phyloP scores from a whole-genome alignment of 1,284 basidiomycete genomes.

The Blastosporella zonata region DNA sequence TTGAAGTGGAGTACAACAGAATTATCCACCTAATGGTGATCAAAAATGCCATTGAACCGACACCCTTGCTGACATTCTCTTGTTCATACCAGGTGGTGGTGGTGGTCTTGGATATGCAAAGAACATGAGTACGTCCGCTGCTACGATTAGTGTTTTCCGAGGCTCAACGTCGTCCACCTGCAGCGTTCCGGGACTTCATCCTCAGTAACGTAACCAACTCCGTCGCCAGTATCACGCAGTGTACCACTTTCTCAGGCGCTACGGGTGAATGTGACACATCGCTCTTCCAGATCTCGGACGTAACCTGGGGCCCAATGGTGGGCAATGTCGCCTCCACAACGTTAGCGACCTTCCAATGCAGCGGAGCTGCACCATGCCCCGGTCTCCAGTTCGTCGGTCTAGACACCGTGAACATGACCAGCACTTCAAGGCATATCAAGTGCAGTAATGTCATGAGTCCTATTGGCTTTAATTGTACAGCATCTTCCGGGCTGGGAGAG shows the following conservation, averaged over 20 bases:
- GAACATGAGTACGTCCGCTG: constrained; percentile 23
- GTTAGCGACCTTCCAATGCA: constrained; percentile 30
- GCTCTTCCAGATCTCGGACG: constrained; percentile 31
- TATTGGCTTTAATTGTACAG: constrained; percentile 28
- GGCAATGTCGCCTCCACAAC: constrained; percentile 24
- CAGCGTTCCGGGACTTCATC: constrained; percentile 30
- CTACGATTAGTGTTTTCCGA: background rate
- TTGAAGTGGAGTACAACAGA: constrained; percentile 25
- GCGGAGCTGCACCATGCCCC: constrained; percentile 29
- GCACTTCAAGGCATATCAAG: constrained; percentile 18
- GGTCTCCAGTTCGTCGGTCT: constrained; percentile 26
- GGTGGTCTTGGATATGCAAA: constrained; percentile 29
- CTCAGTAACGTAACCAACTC: constrained; percentile 23
- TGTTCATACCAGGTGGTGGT: constrained; percentile 25
- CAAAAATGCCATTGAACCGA: background rate
- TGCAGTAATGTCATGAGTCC: constrained; percentile 28
- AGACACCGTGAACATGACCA: constrained; percentile 18
- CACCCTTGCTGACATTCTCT: background rate
- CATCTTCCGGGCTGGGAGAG: too few relatives aligned
- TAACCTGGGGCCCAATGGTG: constrained; percentile 30
- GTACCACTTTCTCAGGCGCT: constrained; percentile 31
- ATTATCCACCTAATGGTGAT: constrained; percentile 30
- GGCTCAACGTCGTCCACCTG: background rate
- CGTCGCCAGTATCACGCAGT: constrained; percentile 30
- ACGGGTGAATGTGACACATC: constrained; percentile 33